Base-by-base conservation (phyloP, 2,329 filamentous ascomycete species). In the Aspergillus sp. region DNA sequence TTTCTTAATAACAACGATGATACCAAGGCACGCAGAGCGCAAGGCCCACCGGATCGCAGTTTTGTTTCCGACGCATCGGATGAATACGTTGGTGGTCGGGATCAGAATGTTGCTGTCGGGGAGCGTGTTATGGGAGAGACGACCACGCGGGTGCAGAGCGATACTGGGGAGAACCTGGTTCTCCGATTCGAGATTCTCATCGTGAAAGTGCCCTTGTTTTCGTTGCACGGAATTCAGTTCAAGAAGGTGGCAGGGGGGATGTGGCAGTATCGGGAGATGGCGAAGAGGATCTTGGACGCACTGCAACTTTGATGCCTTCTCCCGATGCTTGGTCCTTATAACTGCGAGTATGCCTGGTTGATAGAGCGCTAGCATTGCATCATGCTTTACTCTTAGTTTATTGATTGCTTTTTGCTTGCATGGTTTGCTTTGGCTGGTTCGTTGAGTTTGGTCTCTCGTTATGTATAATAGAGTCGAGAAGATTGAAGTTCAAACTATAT, bases 191-290 rank as follows among this genome's bases (percentile, higher is more conserved):
- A 98, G 57, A 94, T 96, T 42, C 79, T 95, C 46, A 91, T 98
- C 47, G 91, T 98, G 56, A 98, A 98, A 64, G 86, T 98, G 15
- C 91, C 91, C 8, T 67, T 98, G 32, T 77, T 98, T 39, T 86
- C 82, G 26, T 65, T 98, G 36, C 89, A 98, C 53, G 91, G 91
- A 30, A 88, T 98, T 40, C 91, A 96, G 58, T 98, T 98, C 68
- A 98, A 98, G 71, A 86, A 91, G 55, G 80, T 96, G 46, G 77
- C 84, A 36, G 89, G 91, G 22, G 89, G 93, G 38, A 96, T 91
- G 37, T 96, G 89, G 88, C 88, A 95, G 60, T 98, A 93, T 66
- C 94, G 95, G 68, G 89, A 85, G 53, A 93, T 96, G 86, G 91
- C 91, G 22, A 88, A 94, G 61, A 86, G 86, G 49, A 95, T 98